These are phyloP conservation scores for Ophiostoma himal-ulmi DNA, from an alignment of 2,329 filamentous ascomycete species.

Conservation along the genomic window DNA sequence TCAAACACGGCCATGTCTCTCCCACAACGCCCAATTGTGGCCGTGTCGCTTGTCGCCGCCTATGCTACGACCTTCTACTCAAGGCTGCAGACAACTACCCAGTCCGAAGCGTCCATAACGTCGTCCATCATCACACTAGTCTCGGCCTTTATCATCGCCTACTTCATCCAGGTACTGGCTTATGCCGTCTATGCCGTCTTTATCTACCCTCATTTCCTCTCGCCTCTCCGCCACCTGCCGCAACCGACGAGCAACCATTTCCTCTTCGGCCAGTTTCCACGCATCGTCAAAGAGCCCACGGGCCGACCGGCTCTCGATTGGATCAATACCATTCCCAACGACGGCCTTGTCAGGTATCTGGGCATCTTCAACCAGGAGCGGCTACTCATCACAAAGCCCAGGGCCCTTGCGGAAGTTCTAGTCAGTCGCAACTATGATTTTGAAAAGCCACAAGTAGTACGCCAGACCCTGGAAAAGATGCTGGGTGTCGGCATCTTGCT, in stretches of 20 bases:
- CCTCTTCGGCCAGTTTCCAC: constrained; percentile 44
- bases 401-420: constrained; percentile 64
- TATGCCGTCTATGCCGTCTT: constrained; percentile 41
- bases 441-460: constrained; percentile 52
- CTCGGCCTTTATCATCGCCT: constrained; percentile 33
- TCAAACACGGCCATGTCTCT: neutral
- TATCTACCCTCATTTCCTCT: constrained; percentile 46
- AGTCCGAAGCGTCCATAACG: neutral
- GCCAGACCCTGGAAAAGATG: constrained; percentile 53
- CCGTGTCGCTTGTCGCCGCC: constrained; percentile 16
- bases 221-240: constrained; percentile 45
- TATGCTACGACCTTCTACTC: constrained; percentile 19
- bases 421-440: constrained; percentile 66
- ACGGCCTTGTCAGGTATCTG: constrained; percentile 64
- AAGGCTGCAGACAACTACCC: neutral
- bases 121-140: constrained; percentile 32
- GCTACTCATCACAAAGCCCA: constrained; percentile 55
- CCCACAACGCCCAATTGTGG: neutral
- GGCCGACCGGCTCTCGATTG: constrained; percentile 42
- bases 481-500: constrained; percentile 68
- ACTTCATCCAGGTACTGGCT: constrained; percentile 33
- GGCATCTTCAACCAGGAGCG: constrained; percentile 58
- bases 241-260: constrained; percentile 40
- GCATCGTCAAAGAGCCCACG: constrained; percentile 37
- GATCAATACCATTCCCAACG: constrained; percentile 54